A percentile compares a stretch with the other conserved stretches of the same genome.
phyloP scores from a whole-genome alignment of 1,284 basidiomycete genomes.

The Trichosporon faecale region DNA sequence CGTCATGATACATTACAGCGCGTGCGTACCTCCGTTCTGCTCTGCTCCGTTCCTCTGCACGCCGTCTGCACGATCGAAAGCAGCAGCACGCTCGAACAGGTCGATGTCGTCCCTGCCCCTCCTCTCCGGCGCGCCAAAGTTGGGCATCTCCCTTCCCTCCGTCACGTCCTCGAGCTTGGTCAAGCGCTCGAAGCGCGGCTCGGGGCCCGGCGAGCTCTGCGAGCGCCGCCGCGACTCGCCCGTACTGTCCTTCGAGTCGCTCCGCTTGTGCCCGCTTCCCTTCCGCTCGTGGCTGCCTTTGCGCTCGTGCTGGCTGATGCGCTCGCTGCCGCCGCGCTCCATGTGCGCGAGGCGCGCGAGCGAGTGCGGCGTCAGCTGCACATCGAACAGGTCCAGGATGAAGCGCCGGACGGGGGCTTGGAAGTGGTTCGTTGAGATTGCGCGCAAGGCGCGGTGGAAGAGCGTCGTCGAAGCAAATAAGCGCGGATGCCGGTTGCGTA shows the following conservation, averaged over 20 bases:
- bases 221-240: conserved; percentile 16
- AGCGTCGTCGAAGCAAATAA: conserved; percentile 74
- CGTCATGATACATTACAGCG: conserved; percentile 7
- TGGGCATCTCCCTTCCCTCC: neutral
- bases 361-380: conserved; percentile 58
- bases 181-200: conserved; percentile 5
- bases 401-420: conserved; percentile 85
- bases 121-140: neutral
- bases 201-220: conserved; percentile 19
- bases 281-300: neutral
- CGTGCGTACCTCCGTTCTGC: neutral
- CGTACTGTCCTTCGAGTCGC: conserved; percentile 1
- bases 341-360: conserved; percentile 35
- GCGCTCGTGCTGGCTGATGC: neutral
- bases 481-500: conserved; percentile 65
- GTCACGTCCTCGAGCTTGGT: neutral
- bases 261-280: neutral
- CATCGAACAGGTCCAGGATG: conserved; percentile 86
- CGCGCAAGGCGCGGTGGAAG: conserved; percentile 77
- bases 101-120: neutral
- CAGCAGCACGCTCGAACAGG: neutral
- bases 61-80: neutral
- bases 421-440: conserved; percentile 82
- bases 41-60: neutral
- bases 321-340: conserved; percentile 25